Conservation (phyloP, 2,329 filamentous ascomycete genomes). For the Fusarium pseudoanthophilum region DNA sequence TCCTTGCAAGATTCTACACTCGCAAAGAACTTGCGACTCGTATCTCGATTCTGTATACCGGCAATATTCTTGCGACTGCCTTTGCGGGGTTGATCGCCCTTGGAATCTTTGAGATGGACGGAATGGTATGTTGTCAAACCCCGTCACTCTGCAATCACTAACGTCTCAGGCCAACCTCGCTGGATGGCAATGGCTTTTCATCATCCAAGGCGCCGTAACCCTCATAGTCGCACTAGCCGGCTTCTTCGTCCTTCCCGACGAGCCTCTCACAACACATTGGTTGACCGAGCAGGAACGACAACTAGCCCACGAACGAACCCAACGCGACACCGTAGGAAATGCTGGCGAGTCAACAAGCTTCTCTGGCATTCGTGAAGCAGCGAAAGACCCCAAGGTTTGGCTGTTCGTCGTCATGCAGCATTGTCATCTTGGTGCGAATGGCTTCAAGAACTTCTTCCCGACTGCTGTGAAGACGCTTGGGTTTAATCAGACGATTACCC, state of each 20-base stretch:
- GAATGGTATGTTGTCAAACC: conserved; percentile 11
- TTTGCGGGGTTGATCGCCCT: conserved; percentile 58
- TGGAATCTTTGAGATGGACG: conserved; percentile 50
- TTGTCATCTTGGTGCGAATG: conserved; percentile 60
- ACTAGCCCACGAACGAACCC: conserved; percentile 53
- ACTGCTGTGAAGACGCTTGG: conserved; percentile 43
- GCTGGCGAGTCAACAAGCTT: conserved; percentile 53
- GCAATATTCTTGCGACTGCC: conserved; percentile 49
- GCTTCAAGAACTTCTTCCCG: conserved; percentile 52
- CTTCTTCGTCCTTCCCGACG: conserved; percentile 47
- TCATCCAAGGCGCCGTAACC: conserved; percentile 67
- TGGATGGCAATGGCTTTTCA: conserved; percentile 63
- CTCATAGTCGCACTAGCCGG: conserved; percentile 36
- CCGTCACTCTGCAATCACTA: fast-evolving
- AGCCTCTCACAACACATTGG: conserved; percentile 55
- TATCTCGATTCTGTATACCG: conserved; percentile 58
- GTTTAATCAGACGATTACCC: conserved; percentile 40
- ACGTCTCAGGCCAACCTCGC: conserved; percentile 20
- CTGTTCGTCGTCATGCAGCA: conserved; percentile 62
- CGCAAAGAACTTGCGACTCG: conserved; percentile 57
- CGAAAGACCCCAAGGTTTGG: conserved; percentile 58
- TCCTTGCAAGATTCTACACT: conserved; percentile 66
- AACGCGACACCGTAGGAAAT: conserved; percentile 58
- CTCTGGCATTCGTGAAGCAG: conserved; percentile 57
- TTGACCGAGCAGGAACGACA: conserved; percentile 56